These are phyloP conservation scores for Penicillium egyptiacum DNA, from an alignment of 495 filamentous ascomycete species.

Conservation along the genomic window DNA sequence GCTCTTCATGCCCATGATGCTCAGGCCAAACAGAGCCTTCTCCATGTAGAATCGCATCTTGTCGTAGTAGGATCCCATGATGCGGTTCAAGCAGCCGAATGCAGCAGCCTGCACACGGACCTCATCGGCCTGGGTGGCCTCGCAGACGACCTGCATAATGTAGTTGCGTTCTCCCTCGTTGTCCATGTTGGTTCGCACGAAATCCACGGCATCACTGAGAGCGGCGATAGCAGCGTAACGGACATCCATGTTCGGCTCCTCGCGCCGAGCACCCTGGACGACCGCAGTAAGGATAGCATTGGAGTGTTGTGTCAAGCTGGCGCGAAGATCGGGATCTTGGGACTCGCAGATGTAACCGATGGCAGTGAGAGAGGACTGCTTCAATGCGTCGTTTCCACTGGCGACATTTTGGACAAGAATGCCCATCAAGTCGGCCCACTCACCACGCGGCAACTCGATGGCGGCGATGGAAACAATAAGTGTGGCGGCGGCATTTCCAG, in stretches of 20 bases:
- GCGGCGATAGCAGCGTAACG: constrained; percentile 89
- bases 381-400: constrained; percentile 76
- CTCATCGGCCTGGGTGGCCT: constrained; percentile 92
- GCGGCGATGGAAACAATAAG: constrained; percentile 92
- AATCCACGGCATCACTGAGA: constrained; percentile 95
- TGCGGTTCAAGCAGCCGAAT: constrained; percentile 94
- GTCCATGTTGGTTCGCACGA: constrained; percentile 96
- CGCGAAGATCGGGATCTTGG: constrained; percentile 81
- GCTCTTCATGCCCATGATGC: constrained; percentile 98
- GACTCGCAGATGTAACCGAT: constrained; percentile 98
- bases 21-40: constrained; percentile 96
- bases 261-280: constrained; percentile 94
- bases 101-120: constrained; percentile 89
- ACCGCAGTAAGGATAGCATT: constrained; percentile 98
- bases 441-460: constrained; percentile 87
- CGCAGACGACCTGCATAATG: constrained; percentile 99
- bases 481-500: constrained; percentile 86
- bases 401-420: constrained; percentile 88
- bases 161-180: constrained; percentile 99
- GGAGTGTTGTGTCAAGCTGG: constrained; percentile 78
- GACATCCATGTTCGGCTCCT: constrained; percentile 87
- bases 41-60: constrained; percentile 99
- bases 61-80: constrained; percentile 98
- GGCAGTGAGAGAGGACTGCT: constrained; percentile 88
- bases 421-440: constrained; percentile 95